Evolutionary conservation across 176 grass and related monocot species (phyloP), one percentile per base, ranked within the genome.

Genomic region (Saccharum officinarum): DNA sequence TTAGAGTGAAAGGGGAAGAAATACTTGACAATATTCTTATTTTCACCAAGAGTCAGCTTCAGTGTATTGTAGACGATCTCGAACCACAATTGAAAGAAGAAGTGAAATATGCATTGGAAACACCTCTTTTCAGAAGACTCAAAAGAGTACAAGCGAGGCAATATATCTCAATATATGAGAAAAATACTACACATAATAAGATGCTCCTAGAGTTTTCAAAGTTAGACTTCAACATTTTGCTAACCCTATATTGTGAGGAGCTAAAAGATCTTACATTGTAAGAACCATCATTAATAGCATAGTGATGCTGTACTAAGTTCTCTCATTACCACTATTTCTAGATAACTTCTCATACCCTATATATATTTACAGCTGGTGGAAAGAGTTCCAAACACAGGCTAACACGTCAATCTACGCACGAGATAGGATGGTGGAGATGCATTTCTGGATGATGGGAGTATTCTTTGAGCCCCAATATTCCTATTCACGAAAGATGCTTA

Each of bases 311-410:
- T 14, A 64, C n/a, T 64, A 33, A 14, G 62, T 15, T 30, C 11
- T 65, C 11, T 14, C 25, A 15, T 22, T 55, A 55, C 7, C 52
- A 55, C 22, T 36, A 4, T 9, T 33, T 68, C 33, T 68, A 38
- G 7, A 68, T 7, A 38, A 39, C 33, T 68, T 16, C 16, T 69
- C 3, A 69, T 39, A 39, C 66, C 34, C 1, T 22, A 4, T 37
- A 40, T 69, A 3, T 23, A 69, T 8, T 63, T 72, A 47, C 45
- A 92, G 87, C 2, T 89, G 87, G 91, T 87, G 87, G 87, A 92
- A 72, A n/a, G 80, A 76, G 57, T 52, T 87, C 7, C 30, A 79
- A 4, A 10, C 69, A 55, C 37, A 71, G 9, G 20, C 5, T 57
- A 17, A 22, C 28, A 38, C 40, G 26, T 12, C 64, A 23, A 4